A percentile compares a stretch with the other conserved stretches of the same genome.
Conservation (phyloP, 805 yeast species). For the Candida adriatica region DNA sequence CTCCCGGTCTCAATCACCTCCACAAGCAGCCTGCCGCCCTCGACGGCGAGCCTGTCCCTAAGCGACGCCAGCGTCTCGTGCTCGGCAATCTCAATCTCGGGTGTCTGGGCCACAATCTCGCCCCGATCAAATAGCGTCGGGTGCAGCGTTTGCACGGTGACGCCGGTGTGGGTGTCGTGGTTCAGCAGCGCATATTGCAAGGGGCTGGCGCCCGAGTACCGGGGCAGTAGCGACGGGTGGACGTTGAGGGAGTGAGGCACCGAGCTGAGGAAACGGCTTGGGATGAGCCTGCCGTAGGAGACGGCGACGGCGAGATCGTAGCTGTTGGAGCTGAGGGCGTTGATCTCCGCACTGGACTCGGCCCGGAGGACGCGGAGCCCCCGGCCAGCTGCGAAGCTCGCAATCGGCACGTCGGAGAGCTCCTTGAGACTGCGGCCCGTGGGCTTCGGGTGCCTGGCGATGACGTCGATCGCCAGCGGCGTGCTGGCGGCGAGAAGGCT, state of each 20-base stretch:
- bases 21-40: slow-evolving; percentile 56
- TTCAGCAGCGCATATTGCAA: slow-evolving; percentile 72
- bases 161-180: slow-evolving; percentile 63
- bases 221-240: slow-evolving; percentile 87
- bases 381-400: slow-evolving; percentile 29
- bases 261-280: slow-evolving; percentile 42
- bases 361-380: slow-evolving; percentile 40
- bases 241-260: slow-evolving; percentile 69
- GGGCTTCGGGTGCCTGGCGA: slow-evolving; percentile 56
- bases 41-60: slow-evolving; percentile 42
- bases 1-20: slow-evolving; percentile 33
- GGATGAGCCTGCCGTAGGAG: slow-evolving; percentile 81
- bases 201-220: slow-evolving; percentile 84
- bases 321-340: slow-evolving; percentile 18
- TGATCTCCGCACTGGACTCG: slow-evolving; percentile 38
- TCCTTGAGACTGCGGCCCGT: slow-evolving; percentile 51
- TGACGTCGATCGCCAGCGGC: slow-evolving; percentile 41
- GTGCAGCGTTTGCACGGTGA: slow-evolving; percentile 83
- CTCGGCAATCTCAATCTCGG: slow-evolving; percentile 31
- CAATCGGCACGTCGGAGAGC: slow-evolving; percentile 48
- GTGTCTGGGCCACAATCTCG: slow-evolving; percentile 52
- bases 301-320: slow-evolving; percentile 82
- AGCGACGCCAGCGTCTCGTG: slow-evolving; percentile 41
- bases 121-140: slow-evolving; percentile 86
- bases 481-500: slow-evolving; percentile 26